Evolutionary conservation across 139 green algal species (phyloP), one percentile per base, ranked within the genome.

Genomic region (Parachlorella kessleri): DNA sequence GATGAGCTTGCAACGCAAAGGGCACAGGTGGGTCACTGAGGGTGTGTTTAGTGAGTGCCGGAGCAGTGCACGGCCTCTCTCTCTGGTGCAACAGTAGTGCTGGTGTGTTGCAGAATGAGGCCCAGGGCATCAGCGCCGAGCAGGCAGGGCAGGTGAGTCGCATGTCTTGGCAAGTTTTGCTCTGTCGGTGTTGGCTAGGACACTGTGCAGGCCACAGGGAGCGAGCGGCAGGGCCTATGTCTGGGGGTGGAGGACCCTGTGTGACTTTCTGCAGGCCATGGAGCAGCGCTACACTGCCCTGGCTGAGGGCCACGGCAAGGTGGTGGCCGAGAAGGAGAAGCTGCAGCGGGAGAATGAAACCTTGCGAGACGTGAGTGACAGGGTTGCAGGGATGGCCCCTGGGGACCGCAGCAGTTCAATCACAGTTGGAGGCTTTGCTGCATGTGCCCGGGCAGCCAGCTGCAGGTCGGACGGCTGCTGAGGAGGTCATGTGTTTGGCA

Each of bases 221-320:
- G 14, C 35, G 21, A 41, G 38, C 4, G 24, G 37, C 37, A 64
- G 3, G 21, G 26, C 1, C 6, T 4, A 4, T 32, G 1, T 55
- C 59, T 18, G 35, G 4, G 30, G 18, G 10, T 23, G n/a, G 14
- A 28, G 24, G 53, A 42, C 72, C n/a, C n/a, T n/a, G n/a, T n/a
- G n/a, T n/a, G n/a, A n/a, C n/a, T n/a, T 2, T 37, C 23, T 66
- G 28, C 76, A 90, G 86, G 81, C 83, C 53, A 91, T 90, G 65
- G 87, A 91, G 71, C 55, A 84, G 36, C 54, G 85, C 32, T 90
- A 87, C 65, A 77, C 73, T 21, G 55, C 79, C 18, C 78, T 91
- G 54, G 59, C 78, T 24, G 76, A 82, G 36, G 70, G 80, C 40
- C 80, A 88, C 66, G 66, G 42, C 8, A 70, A 75, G 18, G 33